Percentiles rank a stretch among this genome's conserved stretches.
Evolutionary conservation across 768 basidiomycete genomes (phyloP).

Genomic region (Boletus subparvulus): DNA sequence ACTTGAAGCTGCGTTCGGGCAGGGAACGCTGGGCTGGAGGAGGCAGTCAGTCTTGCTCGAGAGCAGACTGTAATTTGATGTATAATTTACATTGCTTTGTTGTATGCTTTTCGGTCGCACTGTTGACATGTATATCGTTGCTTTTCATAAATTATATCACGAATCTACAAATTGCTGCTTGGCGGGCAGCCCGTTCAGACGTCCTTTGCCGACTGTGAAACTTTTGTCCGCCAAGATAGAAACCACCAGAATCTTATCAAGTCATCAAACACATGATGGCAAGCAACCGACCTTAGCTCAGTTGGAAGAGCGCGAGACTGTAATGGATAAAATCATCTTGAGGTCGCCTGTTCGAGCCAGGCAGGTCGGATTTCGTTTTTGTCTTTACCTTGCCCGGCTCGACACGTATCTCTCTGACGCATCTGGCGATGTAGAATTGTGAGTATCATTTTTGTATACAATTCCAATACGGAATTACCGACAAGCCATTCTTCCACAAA

Average conservation of each 20-base stretch:
- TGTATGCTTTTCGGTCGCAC: neutral
- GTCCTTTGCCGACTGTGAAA: no score
- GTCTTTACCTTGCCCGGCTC: no score
- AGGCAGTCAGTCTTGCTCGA: conserved; percentile 50
- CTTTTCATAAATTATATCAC: neutral
- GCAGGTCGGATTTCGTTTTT: conserved; percentile 43
- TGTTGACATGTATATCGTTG: neutral
- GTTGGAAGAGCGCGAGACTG: conserved; percentile 54
- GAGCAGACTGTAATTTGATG: conserved; percentile 44
- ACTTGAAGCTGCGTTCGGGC: conserved; percentile 80
- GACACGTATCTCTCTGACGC: no score
- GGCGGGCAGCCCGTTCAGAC: neutral
- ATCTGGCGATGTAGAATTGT: no score
- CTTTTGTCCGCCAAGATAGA: no score
- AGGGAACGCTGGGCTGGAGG: conserved; percentile 65
- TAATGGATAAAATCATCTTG: conserved; percentile 43
- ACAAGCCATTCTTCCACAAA: neutral
- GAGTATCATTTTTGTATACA: no score
- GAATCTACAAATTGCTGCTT: neutral
- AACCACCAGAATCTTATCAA: no score
- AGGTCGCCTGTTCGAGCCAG: conserved; percentile 65
- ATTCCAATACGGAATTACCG: neutral
- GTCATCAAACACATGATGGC: rapidly evolving
- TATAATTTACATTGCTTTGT: neutral
- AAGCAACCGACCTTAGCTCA: conserved; percentile 34